A percentile compares a stretch with the other conserved stretches of the same genome.
phyloP scores from a whole-genome alignment of 805 yeast species.

The Saccharomycopsis sp. region DNA sequence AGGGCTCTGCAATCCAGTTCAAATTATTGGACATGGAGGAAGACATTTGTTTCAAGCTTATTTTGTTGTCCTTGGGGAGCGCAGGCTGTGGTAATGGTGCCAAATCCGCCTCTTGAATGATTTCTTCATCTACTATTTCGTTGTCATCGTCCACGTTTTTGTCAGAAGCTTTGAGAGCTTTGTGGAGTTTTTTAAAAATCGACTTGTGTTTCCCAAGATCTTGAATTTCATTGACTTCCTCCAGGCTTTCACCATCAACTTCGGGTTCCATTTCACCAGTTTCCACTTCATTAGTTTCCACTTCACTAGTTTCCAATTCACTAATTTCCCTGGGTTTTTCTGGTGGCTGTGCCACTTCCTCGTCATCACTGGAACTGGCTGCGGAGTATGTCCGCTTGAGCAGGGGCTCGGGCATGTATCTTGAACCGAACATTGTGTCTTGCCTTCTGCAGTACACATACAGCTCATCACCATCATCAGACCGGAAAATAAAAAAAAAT shows the following conservation, averaged over 20 bases:
- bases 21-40: constrained; percentile 24
- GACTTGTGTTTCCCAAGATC: constrained; percentile 6
- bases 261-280: constrained; percentile 15
- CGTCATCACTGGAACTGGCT: too few relatives aligned
- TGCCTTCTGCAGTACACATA: not conserved
- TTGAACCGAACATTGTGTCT: not conserved
- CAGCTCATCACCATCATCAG: not conserved
- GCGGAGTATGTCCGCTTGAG: too few relatives aligned
- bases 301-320: not conserved
- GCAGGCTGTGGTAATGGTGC: constrained; percentile 83
- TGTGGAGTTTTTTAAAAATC: constrained; percentile 9
- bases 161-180: not conserved
- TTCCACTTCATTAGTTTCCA: constrained; percentile 6
- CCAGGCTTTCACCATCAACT: constrained; percentile 20
- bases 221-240: constrained; percentile 9
- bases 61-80: constrained; percentile 43
- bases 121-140: constrained; percentile 21
- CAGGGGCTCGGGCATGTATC: not conserved
- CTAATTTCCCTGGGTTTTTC: not conserved
- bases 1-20: constrained; percentile 64
- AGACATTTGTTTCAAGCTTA: constrained; percentile 25
- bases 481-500: not conserved
- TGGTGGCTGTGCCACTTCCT: constrained; percentile 6
- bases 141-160: constrained; percentile 15
- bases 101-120: constrained; percentile 33